A percentile compares a stretch with the other conserved stretches of the same genome.
These are phyloP conservation scores for Hibiscus syriacus DNA, from an alignment of 345 rosid genomes.

Conservation along the genomic window DNA sequence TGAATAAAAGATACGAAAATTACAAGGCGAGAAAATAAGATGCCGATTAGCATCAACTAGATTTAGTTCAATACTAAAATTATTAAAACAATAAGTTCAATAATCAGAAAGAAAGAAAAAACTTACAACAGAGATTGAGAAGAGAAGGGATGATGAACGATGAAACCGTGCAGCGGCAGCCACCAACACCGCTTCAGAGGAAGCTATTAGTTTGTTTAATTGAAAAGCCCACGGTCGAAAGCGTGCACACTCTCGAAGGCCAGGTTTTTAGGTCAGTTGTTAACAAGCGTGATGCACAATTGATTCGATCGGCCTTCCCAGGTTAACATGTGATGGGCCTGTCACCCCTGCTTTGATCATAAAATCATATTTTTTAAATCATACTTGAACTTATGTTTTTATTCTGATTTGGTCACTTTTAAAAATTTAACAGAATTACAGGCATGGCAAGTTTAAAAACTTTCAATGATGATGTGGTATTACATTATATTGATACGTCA, in stretches of 20 bases:
- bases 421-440: no score
- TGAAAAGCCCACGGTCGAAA: background rate
- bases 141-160: background rate
- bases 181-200: slow-evolving; percentile 3
- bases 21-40: background rate
- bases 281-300: background rate
- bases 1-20: background rate
- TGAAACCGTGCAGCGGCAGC: slow-evolving; percentile 3
- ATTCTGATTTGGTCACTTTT: no score
- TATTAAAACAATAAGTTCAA: background rate
- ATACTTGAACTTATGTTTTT: no score
- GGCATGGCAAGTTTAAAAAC: no score
- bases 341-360: background rate
- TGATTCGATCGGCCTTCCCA: background rate
- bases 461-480: no score
- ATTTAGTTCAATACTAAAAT: background rate
- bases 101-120: background rate
- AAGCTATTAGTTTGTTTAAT: background rate
- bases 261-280: background rate
- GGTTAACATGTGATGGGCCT: background rate
- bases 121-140: slow-evolving; percentile 1
- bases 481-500: no score
- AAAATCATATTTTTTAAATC: no score
- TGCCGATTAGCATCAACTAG: background rate
- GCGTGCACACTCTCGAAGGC: background rate